Evolutionary conservation across 75 land plant species (phyloP), one percentile per base, ranked within the genome.

Genomic region (Cunninghamia lanceolata): DNA sequence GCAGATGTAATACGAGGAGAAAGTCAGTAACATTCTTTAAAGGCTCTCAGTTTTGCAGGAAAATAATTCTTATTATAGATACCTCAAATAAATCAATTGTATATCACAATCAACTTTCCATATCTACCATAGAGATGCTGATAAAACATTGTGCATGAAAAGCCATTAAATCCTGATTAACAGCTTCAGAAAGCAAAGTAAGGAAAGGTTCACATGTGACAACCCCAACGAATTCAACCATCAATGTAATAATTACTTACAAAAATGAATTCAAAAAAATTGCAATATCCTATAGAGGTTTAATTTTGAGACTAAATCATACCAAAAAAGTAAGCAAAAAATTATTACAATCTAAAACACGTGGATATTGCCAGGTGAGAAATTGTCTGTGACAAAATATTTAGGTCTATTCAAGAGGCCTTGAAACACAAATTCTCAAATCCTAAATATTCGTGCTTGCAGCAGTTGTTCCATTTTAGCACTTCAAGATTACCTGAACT

Each of bases 1-100:
- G 82, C 47, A 80, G 47, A 80, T 80, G 82, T 42, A 80, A 80
- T 80, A 80, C 10, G 13, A 45, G 9, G 82, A 80, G 32, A 80
- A 80, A 80, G 32, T 80, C 30, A 80, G 15, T n/a, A n/a, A n/a
- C 13, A 11, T 42, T 80, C 3, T 28, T 43, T 80, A 40, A 80
- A 71, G 14, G 46, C 40, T 42, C 32, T 43, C 15, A 43, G 5
- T 38, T 25, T 43, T 45, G 4, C 40, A 42, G 32, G 82, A 45
- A 80, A 43, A 25, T 40, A 80, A 42, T 80, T 25, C 50, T 80
- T 34, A 71, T 80, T 34, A 71, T 15, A 80, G 0, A n/a, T 80
- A 80, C 32, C 82, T 42, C n/a, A n/a, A 10, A 80, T 47, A 80
- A 80, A 43, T 28, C 39, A 43, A 80, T 28, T 11, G 13, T 21